A percentile compares a stretch with the other conserved stretches of the same genome.
These are phyloP conservation scores for Heimioporus sp. DNA, from an alignment of 768 basidiomycete genomes.

Conservation along the genomic window DNA sequence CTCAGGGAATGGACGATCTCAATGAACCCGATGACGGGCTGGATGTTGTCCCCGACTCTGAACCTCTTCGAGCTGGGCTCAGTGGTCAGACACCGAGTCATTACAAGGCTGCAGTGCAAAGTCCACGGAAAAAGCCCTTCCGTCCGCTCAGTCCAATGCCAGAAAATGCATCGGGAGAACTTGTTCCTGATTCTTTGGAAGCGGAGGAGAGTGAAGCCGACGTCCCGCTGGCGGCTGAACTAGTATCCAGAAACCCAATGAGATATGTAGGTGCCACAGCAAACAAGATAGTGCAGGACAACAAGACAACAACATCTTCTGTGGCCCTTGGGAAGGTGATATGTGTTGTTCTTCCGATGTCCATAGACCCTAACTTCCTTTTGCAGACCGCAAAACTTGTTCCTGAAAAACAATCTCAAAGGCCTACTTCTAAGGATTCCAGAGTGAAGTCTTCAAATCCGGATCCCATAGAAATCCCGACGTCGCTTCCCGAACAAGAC, in stretches of 20 bases:
- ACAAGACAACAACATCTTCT: slow-evolving; percentile 5
- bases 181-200: slow-evolving; percentile 28
- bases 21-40: slow-evolving; percentile 34
- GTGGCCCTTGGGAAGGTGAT: slow-evolving; percentile 17
- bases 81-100: slow-evolving; percentile 8
- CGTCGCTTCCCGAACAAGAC: slow-evolving; percentile 60
- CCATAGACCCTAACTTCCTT: background rate
- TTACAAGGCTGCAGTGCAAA: background rate
- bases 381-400: slow-evolving; percentile 1
- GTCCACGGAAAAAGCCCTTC: slow-evolving; percentile 16
- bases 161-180: slow-evolving; percentile 22
- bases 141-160: slow-evolving; percentile 23
- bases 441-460: slow-evolving; percentile 12
- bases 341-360: background rate
- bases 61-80: slow-evolving; percentile 41
- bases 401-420: slow-evolving; percentile 8
- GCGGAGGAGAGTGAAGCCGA: slow-evolving; percentile 35
- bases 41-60: slow-evolving; percentile 65
- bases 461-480: slow-evolving; percentile 46
- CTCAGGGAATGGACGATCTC: background rate
- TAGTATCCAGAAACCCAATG: slow-evolving; percentile 19
- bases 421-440: slow-evolving; percentile 7
- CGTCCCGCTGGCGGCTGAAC: slow-evolving; percentile 41
- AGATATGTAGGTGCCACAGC: background rate
- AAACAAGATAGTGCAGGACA: slow-evolving; percentile 2